Evolutionary conservation across 495 filamentous ascomycete species (phyloP).

Genomic region (Daldinia caldariorum): DNA sequence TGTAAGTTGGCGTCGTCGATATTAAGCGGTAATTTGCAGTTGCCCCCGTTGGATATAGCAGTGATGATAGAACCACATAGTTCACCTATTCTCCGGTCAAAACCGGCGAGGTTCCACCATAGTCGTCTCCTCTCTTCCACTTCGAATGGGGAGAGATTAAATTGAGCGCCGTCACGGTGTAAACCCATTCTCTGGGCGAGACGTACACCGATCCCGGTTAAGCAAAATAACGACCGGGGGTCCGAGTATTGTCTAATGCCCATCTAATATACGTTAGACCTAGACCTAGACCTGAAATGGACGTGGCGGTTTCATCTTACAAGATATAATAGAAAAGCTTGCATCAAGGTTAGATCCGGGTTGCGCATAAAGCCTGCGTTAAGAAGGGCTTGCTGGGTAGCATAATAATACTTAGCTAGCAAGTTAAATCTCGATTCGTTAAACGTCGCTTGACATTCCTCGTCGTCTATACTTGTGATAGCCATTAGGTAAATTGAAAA

Average conservation of each 20-base stretch:
- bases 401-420: conserved; percentile 59
- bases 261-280: conserved; percentile 50
- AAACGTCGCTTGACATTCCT: conserved; percentile 61
- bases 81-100: conserved; percentile 72
- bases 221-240: conserved; percentile 58
- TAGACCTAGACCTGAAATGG: conserved; percentile 34
- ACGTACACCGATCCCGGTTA: conserved; percentile 73
- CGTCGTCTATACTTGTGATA: conserved; percentile 61
- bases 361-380: conserved; percentile 67
- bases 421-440: conserved; percentile 56
- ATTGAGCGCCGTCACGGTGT: conserved; percentile 70
- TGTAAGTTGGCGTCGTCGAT: conserved; percentile 67
- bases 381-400: conserved; percentile 64
- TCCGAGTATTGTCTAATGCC: conserved; percentile 59
- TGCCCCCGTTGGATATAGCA: conserved; percentile 59
- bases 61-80: conserved; percentile 72
- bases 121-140: conserved; percentile 72
- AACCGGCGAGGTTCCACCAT: conserved; percentile 76
- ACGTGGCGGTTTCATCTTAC: conserved; percentile 49
- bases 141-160: conserved; percentile 72
- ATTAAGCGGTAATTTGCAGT: conserved; percentile 63
- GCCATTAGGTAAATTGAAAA: conserved; percentile 67
- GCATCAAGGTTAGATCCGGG: conserved; percentile 62
- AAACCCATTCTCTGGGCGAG: conserved; percentile 74
- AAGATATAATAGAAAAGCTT: conserved; percentile 65